Conservation (phyloP, 768 basidiomycete species). For the Hygrocybe punicea region DNA sequence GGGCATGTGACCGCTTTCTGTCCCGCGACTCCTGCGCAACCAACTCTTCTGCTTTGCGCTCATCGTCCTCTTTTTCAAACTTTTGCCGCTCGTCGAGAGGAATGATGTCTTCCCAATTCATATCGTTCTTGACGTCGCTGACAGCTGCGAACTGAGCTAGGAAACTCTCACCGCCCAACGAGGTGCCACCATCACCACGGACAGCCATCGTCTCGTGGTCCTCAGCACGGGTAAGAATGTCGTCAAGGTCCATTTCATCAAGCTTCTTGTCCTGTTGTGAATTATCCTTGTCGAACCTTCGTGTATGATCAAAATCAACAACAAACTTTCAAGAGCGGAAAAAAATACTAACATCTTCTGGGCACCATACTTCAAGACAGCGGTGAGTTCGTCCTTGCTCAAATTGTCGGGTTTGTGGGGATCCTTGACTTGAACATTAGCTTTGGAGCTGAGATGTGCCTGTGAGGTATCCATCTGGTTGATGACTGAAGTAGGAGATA, state of each 20-base stretch:
- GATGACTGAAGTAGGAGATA: slow-evolving; percentile 64
- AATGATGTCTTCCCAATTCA: slow-evolving; percentile 99
- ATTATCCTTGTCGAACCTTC: slow-evolving; percentile 96
- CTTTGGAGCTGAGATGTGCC: slow-evolving; percentile 86
- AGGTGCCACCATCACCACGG: slow-evolving; percentile 79
- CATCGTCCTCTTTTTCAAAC: slow-evolving; percentile 77
- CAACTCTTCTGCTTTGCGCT: slow-evolving; percentile 68
- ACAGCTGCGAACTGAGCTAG: slow-evolving; percentile 92
- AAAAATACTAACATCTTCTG: slow-evolving; percentile 77
- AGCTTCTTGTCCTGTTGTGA: slow-evolving; percentile 89
- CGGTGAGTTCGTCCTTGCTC: slow-evolving; percentile 94
- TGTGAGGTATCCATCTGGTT: slow-evolving; percentile 99
- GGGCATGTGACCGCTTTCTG: slow-evolving; percentile 81
- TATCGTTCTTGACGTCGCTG: slow-evolving; percentile 97
- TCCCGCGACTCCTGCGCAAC: slow-evolving; percentile 65
- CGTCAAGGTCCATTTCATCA: slow-evolving; percentile 98
- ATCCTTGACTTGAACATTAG: slow-evolving; percentile 56
- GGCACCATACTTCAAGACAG: slow-evolving; percentile 97
- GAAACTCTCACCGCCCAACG: slow-evolving; percentile 97
- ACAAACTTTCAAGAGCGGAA: slow-evolving; percentile 8
- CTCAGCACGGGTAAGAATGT: slow-evolving; percentile 94
- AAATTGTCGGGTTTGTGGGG: slow-evolving; percentile 73
- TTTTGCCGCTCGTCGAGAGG: slow-evolving; percentile 86
- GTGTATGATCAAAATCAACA: slow-evolving; percentile 14
- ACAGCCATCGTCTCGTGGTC: slow-evolving; percentile 91